Percentiles rank a stretch among this genome's conserved stretches.
phyloP scores from a whole-genome alignment of 1,139 yeast species.

The Protomyces macrosporus region DNA sequence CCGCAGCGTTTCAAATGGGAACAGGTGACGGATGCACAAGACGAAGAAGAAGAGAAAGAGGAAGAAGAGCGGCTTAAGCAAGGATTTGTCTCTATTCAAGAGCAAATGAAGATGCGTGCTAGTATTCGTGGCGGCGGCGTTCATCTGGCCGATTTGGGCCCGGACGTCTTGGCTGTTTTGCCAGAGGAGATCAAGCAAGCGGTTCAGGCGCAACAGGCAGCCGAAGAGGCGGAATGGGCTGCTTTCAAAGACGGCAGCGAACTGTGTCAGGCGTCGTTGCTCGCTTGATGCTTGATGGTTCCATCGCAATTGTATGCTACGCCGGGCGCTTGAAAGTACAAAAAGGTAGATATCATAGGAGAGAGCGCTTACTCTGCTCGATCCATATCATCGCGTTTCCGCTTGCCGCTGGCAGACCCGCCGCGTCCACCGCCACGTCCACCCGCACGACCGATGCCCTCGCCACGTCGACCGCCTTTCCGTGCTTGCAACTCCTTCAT shows the following conservation, averaged over 20 bases:
- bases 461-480: constrained; percentile 42
- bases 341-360: no score
- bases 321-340: no score
- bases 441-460: constrained; percentile 36
- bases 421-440: constrained; percentile 16
- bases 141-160: background rate
- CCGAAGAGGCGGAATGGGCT: background rate
- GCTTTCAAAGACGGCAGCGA: background rate
- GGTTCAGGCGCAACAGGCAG: background rate
- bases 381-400: background rate
- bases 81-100: background rate
- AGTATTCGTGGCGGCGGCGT: background rate
- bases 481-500: constrained; percentile 67
- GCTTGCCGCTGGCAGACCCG: background rate
- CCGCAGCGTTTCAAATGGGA: constrained; percentile 41
- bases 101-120: background rate
- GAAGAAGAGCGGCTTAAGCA: background rate
- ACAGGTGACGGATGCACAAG: background rate
- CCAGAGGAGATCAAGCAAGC: background rate
- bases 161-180: background rate
- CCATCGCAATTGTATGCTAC: no score
- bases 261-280: no score
- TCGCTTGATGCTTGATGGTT: no score
- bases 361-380: background rate
- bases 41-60: no score